phyloP scores from a whole-genome alignment of 1,284 basidiomycete species.

The Ganoderma lucidum region DNA sequence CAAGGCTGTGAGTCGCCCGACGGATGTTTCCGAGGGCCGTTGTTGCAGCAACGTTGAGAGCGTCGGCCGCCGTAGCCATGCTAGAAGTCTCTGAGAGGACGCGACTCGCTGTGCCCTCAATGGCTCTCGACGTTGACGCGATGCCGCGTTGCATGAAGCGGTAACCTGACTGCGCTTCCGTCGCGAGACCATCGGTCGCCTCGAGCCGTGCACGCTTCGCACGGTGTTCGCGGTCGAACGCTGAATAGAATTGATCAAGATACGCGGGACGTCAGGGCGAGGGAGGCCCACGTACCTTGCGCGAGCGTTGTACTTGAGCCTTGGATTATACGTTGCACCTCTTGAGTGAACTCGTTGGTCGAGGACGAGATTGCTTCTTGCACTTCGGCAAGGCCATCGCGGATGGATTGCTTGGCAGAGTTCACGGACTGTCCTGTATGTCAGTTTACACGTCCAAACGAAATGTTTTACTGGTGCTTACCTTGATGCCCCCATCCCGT shows the following conservation, averaged over 20 bases:
- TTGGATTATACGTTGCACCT: conserved; percentile 59
- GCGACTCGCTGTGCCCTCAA: conserved; percentile 54
- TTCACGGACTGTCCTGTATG: conserved; percentile 49
- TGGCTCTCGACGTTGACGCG: conserved; percentile 56
- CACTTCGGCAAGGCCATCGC: conserved; percentile 54
- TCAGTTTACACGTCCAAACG: conserved; percentile 2
- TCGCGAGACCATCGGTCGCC: conserved; percentile 55
- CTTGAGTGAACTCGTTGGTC: conserved; percentile 58
- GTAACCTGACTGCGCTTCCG: conserved; percentile 60
- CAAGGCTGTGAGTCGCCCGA: conserved; percentile 57
- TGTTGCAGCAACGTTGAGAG: conserved; percentile 49
- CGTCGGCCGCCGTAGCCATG: conserved; percentile 49
- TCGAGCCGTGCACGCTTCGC: conserved; percentile 76
- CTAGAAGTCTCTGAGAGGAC: conserved; percentile 55
- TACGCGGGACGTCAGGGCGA: not conserved
- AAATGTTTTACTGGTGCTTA: conserved; percentile 36
- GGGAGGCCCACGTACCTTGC: conserved; percentile 49
- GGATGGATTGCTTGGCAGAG: conserved; percentile 50
- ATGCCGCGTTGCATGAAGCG: conserved; percentile 57
- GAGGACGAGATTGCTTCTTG: conserved; percentile 55
- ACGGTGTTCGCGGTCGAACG: conserved; percentile 65
- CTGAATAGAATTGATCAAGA: conserved; percentile 41
- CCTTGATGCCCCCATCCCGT: conserved; percentile 69
- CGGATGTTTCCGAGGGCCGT: conserved; percentile 57
- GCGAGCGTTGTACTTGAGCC: conserved; percentile 52